A percentile compares a stretch with the other conserved stretches of the same genome.
These are phyloP conservation scores for Penicillium sp. DNA, from an alignment of 2,329 filamentous ascomycete genomes.

Conservation along the genomic window DNA sequence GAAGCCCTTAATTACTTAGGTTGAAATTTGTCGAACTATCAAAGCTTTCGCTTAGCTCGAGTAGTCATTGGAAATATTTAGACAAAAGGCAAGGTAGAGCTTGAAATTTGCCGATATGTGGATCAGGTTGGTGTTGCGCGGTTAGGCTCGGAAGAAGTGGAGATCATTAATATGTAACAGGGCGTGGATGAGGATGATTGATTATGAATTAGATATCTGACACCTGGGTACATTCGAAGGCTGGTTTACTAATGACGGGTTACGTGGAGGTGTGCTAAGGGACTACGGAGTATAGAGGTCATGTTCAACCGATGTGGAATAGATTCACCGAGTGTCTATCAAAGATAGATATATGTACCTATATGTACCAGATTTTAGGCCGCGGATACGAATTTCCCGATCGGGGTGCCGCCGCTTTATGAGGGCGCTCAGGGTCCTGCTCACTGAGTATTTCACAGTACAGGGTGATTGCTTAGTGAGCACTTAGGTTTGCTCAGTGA, in stretches of 20 bases:
- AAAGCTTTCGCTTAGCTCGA: background rate
- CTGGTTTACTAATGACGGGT: background rate
- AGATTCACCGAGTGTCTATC: conserved; percentile 2
- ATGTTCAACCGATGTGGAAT: background rate
- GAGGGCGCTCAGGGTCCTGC: too few relatives aligned
- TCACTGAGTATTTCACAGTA: too few relatives aligned
- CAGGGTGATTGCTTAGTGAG: too few relatives aligned
- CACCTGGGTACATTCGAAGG: background rate
- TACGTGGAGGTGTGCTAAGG: background rate
- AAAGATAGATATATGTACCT: background rate
- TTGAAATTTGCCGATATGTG: background rate
- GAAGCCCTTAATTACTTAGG: background rate
- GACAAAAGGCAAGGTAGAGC: background rate
- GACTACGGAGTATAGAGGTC: background rate
- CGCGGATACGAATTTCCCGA: too few relatives aligned
- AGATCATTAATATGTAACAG: background rate
- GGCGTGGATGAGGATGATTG: background rate
- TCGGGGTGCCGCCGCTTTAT: too few relatives aligned
- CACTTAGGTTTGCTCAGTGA: too few relatives aligned
- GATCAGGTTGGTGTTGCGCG: background rate
- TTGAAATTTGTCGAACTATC: background rate
- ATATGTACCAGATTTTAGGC: too few relatives aligned
- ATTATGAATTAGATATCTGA: background rate
- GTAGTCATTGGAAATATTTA: background rate
- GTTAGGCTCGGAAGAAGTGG: conserved; percentile 2